These are phyloP conservation scores for Coemansia javaensis DNA, from an alignment of 192 early-diverging fungal species.

Conservation along the genomic window DNA sequence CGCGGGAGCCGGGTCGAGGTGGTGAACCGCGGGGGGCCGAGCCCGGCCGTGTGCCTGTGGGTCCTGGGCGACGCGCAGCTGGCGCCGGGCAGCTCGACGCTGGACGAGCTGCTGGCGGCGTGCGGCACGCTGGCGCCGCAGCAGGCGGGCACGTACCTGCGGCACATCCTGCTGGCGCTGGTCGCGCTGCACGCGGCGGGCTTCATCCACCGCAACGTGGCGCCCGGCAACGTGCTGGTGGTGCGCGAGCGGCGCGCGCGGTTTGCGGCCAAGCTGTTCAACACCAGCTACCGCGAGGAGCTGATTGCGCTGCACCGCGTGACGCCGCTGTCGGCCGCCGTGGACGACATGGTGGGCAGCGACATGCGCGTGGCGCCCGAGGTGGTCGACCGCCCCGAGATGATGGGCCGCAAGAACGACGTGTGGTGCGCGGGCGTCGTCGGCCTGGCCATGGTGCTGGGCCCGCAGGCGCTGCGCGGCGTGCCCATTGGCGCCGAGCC, in stretches of 20 bases:
- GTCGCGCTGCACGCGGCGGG: constrained; percentile 62
- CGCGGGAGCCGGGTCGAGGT: constrained; percentile 55
- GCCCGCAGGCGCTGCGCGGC: constrained; percentile 52
- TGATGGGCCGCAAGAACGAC: constrained; percentile 69
- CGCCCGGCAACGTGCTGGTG: constrained; percentile 29
- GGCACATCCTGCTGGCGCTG: constrained; percentile 61
- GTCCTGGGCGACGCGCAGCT: constrained; percentile 32
- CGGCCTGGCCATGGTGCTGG: constrained; percentile 68
- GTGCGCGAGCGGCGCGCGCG: constrained; percentile 17
- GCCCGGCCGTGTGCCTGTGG: constrained; percentile 22
- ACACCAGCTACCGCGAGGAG: constrained; percentile 61
- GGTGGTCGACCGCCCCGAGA: constrained; percentile 55
- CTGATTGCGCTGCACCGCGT: constrained; percentile 50
- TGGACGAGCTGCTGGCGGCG: constrained; percentile 60
- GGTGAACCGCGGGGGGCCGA: constrained; percentile 16
- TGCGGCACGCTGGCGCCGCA: constrained; percentile 57
- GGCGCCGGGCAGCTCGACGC: constrained; percentile 42
- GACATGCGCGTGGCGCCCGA: constrained; percentile 58
- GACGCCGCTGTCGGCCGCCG: constrained; percentile 29
- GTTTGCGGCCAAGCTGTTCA: constrained; percentile 56
- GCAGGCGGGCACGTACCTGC: constrained; percentile 59
- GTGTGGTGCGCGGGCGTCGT: constrained; percentile 67
- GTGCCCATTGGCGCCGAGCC: constrained; percentile 51
- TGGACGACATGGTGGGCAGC: constrained; percentile 25
- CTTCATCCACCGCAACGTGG: constrained; percentile 59